A percentile compares a stretch with the other conserved stretches of the same genome.
phyloP scores from a whole-genome alignment of 2,329 filamentous ascomycete genomes.

The Fusarium sp. region DNA sequence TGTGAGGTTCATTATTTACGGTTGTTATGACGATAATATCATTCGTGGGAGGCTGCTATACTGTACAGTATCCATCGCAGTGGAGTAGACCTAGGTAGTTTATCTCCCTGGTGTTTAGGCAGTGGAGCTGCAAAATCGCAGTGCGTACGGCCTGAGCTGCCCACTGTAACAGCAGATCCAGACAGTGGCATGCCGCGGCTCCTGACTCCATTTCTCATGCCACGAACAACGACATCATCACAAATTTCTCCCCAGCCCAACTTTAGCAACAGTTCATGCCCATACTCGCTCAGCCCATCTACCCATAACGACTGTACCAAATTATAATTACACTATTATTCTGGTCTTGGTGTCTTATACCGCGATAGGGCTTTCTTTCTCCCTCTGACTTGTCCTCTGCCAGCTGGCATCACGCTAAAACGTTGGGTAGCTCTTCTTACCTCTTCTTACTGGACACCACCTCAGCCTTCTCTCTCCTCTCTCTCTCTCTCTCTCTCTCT shows the following conservation, averaged over 20 bases:
- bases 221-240: not conserved
- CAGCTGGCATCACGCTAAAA: conserved; percentile 34
- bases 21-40: no score
- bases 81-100: not conserved
- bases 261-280: not conserved
- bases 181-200: no score
- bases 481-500: not conserved
- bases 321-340: no score
- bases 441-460: conserved; percentile 18
- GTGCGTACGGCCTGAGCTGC: not conserved
- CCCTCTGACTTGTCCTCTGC: conserved; percentile 20
- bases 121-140: not conserved
- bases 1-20: no score
- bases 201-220: not conserved
- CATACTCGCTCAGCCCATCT: not conserved
- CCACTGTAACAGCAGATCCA: not conserved
- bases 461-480: conserved; percentile 4
- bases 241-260: not conserved
- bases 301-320: no score
- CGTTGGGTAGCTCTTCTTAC: conserved; percentile 20
- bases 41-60: no score
- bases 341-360: not conserved
- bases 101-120: not conserved
- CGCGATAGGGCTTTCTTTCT: not conserved
- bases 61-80: not conserved